phyloP scores from a whole-genome alignment of 1,284 basidiomycete genomes.

The Ganoderma lingzhi region DNA sequence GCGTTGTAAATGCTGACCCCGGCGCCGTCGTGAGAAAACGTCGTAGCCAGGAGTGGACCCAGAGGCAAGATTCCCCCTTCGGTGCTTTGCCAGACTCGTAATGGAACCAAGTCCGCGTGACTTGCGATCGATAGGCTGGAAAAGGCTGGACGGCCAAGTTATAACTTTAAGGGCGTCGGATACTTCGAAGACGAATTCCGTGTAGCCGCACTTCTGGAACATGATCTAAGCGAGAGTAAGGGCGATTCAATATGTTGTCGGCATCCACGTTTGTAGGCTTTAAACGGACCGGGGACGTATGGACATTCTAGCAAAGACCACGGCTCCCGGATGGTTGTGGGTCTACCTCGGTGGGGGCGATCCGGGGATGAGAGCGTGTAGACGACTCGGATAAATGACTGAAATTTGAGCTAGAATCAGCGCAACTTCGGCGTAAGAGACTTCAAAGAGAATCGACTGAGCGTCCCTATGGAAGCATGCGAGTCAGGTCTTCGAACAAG shows the following conservation, averaged over 20 bases:
- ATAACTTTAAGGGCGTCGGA: slow-evolving; percentile 59
- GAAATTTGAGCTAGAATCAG: not conserved
- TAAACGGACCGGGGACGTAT: not conserved
- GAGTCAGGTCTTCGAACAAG: not conserved
- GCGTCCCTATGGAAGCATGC: not conserved
- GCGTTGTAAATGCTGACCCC: slow-evolving; percentile 46
- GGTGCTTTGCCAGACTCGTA: slow-evolving; percentile 44
- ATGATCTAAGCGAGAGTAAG: not conserved
- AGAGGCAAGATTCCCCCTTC: slow-evolving; percentile 49
- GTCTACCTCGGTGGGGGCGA: not conserved
- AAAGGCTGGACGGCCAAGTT: slow-evolving; percentile 57
- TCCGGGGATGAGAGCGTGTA: not conserved
- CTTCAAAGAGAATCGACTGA: not conserved
- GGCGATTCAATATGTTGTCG: not conserved
- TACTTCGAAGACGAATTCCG: slow-evolving; percentile 55
- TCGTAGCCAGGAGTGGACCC: slow-evolving; percentile 41
- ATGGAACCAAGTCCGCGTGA: slow-evolving; percentile 47
- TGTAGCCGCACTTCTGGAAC: slow-evolving; percentile 32
- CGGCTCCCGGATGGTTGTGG: too few relatives aligned
- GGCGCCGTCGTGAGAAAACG: slow-evolving; percentile 45
- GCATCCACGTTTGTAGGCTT: not conserved
- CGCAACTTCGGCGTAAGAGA: not conserved
- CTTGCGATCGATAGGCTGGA: slow-evolving; percentile 52
- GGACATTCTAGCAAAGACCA: not conserved
- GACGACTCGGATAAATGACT: not conserved